Base-by-base conservation (phyloP, 768 basidiomycete species). In the Lactifluus volemus region DNA sequence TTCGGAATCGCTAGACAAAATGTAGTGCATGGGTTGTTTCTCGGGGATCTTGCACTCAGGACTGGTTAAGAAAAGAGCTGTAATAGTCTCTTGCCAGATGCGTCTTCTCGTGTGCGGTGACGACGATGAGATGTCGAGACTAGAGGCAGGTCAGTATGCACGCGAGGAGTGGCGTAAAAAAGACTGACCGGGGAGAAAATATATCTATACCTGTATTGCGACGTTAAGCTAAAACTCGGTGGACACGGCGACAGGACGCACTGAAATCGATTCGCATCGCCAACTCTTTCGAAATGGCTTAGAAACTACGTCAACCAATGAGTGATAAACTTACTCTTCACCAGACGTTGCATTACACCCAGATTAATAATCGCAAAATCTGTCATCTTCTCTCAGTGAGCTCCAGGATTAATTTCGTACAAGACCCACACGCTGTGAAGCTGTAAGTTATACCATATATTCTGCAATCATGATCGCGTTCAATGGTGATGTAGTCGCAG, bases 81-180 rank as follows among this genome's bases (percentile, higher is more conserved):
- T 80, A 25, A 90, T 76, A 4, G 86, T 78, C 71, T 92, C 89
- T 69, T 92, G 88, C 86, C 88, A 89, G 14, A 92, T 86, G 5
- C 89, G 79, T 15, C 88, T 79, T 60, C 76, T 82, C 15, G 80
- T 76, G 69, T 92, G 89, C 6, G 78, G 71, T 0, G 84, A 87
- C 0, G 76, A 71, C 3, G 77, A 63, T 0, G 84, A 81, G 42
- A 82, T 71, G 68, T 86, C 83, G 61, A 89, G 67, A 9, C 86
- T 88, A 55, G 4, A 60, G 9, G 49, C 45, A 14, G 5, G 42
- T 55, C 41, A 56, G 34, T 39, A 58, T 32, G 9, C 7, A 41
- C 6, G 30, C 38, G 42, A 61, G 7, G 51, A 34, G 25, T 17
- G 8, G 50, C 21, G 32, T 34, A 19, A 30, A 29, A 21, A 30